Conservation (phyloP, 2,329 filamentous ascomycete species). For the Bretziella fagacearum region DNA sequence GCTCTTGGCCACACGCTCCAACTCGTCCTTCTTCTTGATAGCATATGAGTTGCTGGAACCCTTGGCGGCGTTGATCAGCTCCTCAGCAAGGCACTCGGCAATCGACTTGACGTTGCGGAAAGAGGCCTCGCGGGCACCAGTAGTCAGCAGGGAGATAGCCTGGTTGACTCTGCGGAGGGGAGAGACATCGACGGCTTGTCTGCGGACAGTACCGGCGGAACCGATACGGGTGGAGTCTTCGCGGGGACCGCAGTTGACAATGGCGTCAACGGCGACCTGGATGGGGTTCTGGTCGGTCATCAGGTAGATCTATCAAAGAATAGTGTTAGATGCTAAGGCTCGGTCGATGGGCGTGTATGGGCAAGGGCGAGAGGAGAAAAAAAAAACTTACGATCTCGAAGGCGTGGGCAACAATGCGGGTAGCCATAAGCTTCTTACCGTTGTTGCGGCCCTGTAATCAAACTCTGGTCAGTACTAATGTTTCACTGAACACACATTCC, state of each 20-base stretch:
- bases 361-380: neutral
- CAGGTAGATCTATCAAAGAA: constrained; percentile 68
- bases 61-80: constrained; percentile 99
- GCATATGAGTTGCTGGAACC: constrained; percentile 99
- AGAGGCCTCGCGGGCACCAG: constrained; percentile 92
- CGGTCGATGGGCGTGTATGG: too few species aligned
- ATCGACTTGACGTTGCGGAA: constrained; percentile 99
- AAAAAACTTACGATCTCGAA: constrained; percentile 86
- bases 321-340: constrained; percentile 19
- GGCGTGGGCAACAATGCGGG: constrained; percentile 95
- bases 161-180: constrained; percentile 99
- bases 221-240: constrained; percentile 99
- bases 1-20: constrained; percentile 99
- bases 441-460: constrained; percentile 99
- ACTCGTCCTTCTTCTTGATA: constrained; percentile 99
- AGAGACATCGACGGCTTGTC: constrained; percentile 99
- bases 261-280: constrained; percentile 97
- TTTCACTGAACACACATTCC: too few species aligned
- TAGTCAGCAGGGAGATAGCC: constrained; percentile 96
- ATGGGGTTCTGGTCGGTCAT: constrained; percentile 99
- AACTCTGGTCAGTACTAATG: constrained; percentile 36
- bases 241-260: constrained; percentile 99
- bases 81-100: constrained; percentile 97
- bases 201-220: constrained; percentile 97
- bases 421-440: constrained; percentile 99